phyloP scores from a whole-genome alignment of 345 rosid species.

The Rhizophora mangle region DNA sequence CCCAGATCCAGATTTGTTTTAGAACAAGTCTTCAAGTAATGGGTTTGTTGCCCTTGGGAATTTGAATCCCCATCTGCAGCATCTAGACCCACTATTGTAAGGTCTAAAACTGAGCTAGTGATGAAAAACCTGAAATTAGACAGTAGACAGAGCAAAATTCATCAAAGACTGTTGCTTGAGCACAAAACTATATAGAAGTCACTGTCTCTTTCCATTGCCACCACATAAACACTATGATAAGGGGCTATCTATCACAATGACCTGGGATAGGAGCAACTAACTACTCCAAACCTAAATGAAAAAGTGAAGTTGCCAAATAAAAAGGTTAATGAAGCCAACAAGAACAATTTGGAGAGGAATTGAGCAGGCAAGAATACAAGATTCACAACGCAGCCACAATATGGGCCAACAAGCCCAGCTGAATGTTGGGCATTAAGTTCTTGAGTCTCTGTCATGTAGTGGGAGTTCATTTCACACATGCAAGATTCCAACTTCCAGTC shows the following conservation, averaged over 20 bases:
- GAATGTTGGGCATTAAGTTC: too few species aligned
- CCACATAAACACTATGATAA: background rate
- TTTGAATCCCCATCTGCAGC: slow-evolving; percentile 66
- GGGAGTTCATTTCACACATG: too few species aligned
- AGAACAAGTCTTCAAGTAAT: slow-evolving; percentile 73
- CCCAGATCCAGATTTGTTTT: slow-evolving; percentile 80
- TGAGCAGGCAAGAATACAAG: too few species aligned
- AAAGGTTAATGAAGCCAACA: background rate
- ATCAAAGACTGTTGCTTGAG: background rate
- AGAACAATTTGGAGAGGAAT: background rate
- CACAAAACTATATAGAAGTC: background rate
- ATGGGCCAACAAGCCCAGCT: too few species aligned
- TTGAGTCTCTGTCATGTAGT: too few species aligned
- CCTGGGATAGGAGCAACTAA: background rate
- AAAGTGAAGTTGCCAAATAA: background rate
- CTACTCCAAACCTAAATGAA: background rate
- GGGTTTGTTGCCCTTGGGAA: slow-evolving; percentile 67
- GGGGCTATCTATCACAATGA: background rate
- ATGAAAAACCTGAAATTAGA: slow-evolving; percentile 77
- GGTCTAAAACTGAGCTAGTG: slow-evolving; percentile 85
- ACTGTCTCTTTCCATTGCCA: background rate
- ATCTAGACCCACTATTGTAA: slow-evolving; percentile 85
- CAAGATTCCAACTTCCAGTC: too few species aligned
- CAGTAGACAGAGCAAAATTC: slow-evolving; percentile 1
- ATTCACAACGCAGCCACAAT: too few species aligned